A percentile compares a stretch with the other conserved stretches of the same genome.
These are phyloP conservation scores for Leccinum fibrillosum DNA, from an alignment of 768 basidiomycete genomes.

Conservation along the genomic window DNA sequence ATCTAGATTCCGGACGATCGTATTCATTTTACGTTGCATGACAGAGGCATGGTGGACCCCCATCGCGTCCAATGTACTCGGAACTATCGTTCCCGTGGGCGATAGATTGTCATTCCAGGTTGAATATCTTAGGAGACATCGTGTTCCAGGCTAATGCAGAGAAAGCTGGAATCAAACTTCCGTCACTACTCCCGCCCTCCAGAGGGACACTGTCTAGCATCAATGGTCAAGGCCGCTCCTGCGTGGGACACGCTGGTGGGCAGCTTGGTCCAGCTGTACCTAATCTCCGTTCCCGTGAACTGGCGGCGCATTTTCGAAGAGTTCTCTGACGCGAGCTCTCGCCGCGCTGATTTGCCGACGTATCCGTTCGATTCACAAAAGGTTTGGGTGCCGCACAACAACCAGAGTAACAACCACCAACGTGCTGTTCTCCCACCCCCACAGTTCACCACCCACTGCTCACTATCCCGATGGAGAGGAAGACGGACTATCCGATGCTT, in stretches of 20 bases:
- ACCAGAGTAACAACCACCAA: conserved; percentile 10
- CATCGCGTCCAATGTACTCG: too few species aligned
- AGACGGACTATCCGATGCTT: conserved; percentile 9
- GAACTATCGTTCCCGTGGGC: conserved; percentile 33
- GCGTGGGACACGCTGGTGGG: conserved; percentile 44
- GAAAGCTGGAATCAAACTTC: too few species aligned
- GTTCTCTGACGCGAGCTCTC: conserved; percentile 21
- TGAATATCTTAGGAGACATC: conserved; percentile 35
- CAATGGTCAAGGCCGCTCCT: conserved; percentile 45
- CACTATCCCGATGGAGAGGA: conserved; percentile 1
- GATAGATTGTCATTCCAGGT: conserved; percentile 45
- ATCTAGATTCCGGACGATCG: conserved; percentile 59
- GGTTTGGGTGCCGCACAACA: conserved; percentile 55
- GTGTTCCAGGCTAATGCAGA: too few species aligned
- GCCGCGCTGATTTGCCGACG: conserved; percentile 52
- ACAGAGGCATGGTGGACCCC: too few species aligned
- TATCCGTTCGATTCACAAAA: conserved; percentile 58
- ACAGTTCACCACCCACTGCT: too few species aligned
- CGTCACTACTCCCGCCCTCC: conserved; percentile 11
- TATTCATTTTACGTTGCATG: conserved; percentile 46
- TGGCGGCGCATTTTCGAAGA: conserved; percentile 58
- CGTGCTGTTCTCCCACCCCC: too few species aligned
- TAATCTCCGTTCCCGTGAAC: conserved; percentile 35
- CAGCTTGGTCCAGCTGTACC: conserved; percentile 49
- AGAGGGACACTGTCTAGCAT: conserved; percentile 42